A percentile compares a stretch with the other conserved stretches of the same genome.
Evolutionary conservation across 2,329 filamentous ascomycete species (phyloP).

Genomic region (Alternaria brassicae): DNA sequence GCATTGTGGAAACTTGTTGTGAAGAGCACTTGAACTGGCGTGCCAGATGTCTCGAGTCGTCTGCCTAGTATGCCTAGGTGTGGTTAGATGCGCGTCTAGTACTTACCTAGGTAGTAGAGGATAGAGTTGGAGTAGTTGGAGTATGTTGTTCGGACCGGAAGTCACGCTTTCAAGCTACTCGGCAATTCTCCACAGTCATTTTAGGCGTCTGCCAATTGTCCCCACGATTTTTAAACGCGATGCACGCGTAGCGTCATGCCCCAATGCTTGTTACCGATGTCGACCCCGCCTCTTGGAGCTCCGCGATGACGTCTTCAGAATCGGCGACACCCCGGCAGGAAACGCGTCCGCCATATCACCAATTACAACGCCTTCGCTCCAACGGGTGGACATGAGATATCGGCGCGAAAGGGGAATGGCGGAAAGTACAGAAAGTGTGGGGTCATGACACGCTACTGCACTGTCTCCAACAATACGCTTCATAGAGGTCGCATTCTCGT

Average conservation of each 20-base stretch:
- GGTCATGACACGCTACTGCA: background rate
- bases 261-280: conserved; percentile 17
- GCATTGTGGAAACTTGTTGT: background rate
- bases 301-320: conserved; percentile 23
- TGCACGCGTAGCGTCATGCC: conserved; percentile 19
- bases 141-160: background rate
- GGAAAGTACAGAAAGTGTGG: conserved; percentile 8
- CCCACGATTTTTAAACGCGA: conserved; percentile 4
- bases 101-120: background rate
- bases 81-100: background rate
- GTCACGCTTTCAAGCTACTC: background rate
- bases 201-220: background rate
- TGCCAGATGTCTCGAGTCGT: background rate
- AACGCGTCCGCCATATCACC: conserved; percentile 5
- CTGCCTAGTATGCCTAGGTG: background rate
- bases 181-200: background rate
- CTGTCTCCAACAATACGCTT: background rate
- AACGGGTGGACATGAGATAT: conserved; percentile 4
- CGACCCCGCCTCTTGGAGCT: conserved; percentile 20
- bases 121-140: conserved; percentile 1
- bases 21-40: background rate
- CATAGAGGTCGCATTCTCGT: background rate
- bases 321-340: background rate
- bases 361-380: conserved; percentile 12
- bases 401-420: conserved; percentile 7